Conservation (phyloP, 164 flowering plant genomes). For the Vitis rupestris region DNA sequence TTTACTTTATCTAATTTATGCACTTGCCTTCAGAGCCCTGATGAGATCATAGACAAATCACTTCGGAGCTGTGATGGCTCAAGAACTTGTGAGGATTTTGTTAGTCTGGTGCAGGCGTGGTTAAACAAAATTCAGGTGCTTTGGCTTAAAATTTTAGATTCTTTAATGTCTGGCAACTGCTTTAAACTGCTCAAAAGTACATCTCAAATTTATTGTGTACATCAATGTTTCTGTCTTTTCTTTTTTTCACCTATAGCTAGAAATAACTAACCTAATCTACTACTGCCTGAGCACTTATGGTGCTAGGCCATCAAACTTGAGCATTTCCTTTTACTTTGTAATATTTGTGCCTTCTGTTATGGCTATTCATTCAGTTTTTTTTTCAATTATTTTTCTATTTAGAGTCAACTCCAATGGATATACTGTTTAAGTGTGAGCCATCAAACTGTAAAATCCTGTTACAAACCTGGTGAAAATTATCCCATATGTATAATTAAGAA, state of each 20-base stretch:
- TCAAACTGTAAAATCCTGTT: too few species aligned
- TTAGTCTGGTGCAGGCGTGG: conserved; percentile 81
- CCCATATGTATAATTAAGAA: background rate
- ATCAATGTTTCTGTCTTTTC: background rate
- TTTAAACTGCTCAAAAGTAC: background rate
- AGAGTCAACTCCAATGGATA: too few species aligned
- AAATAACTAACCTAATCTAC: too few species aligned
- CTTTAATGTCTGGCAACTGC: background rate
- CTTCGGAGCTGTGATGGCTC: conserved; percentile 68
- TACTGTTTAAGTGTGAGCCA: too few species aligned
- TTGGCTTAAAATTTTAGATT: background rate
- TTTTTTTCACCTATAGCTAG: too few species aligned
- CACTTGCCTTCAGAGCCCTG: conserved; percentile 65
- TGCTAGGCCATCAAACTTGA: too few species aligned
- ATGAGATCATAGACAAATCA: conserved; percentile 85
- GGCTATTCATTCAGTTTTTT: too few species aligned
- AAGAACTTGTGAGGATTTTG: conserved; percentile 81
- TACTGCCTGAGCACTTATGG: too few species aligned
- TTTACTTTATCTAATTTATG: conserved; percentile 11
- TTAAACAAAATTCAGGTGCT: conserved; percentile 83
- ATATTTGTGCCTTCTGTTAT: too few species aligned
- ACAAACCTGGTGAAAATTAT: too few species aligned
- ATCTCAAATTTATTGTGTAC: background rate
- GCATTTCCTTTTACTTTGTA: too few species aligned
- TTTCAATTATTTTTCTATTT: too few species aligned